Percentiles rank a stretch among this genome's conserved stretches.
Evolutionary conservation across 805 yeast species (phyloP).

Genomic region (Hanseniaspora lachancei): DNA sequence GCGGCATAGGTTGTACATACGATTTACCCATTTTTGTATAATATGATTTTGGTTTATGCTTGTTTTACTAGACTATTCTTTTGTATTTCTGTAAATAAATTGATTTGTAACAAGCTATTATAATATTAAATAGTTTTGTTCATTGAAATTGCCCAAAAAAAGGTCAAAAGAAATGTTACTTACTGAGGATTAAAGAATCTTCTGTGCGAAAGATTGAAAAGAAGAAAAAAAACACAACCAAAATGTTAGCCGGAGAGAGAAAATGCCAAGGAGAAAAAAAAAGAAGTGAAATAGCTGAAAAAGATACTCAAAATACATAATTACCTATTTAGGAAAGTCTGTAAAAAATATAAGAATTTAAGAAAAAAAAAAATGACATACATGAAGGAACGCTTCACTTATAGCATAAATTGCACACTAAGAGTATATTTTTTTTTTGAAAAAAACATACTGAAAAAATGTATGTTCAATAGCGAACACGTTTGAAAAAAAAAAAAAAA

Average conservation of each 20-base stretch:
- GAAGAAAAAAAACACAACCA: not conserved
- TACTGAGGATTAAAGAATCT: too few relatives aligned
- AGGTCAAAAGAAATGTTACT: not conserved
- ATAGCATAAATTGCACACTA: too few relatives aligned
- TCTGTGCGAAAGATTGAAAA: not conserved
- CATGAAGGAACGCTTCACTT: too few relatives aligned
- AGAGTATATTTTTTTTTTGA: too few relatives aligned
- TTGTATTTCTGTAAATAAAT: not conserved
- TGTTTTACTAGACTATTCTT: not conserved
- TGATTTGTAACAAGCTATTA: not conserved
- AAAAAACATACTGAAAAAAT: too few relatives aligned
- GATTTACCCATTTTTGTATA: conserved; percentile 32
- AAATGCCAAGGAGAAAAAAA: not conserved
- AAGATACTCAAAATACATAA: too few relatives aligned
- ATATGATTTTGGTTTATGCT: conserved; percentile 16
- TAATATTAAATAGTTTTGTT: too few relatives aligned
- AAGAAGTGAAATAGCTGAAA: too few relatives aligned
- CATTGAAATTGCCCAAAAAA: not conserved
- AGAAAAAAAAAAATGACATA: not conserved
- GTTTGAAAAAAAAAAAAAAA: too few relatives aligned
- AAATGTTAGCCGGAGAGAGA: not conserved
- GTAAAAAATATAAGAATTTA: not conserved
- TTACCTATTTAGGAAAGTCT: too few relatives aligned
- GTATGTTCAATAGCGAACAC: too few relatives aligned
- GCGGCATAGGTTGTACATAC: conserved; percentile 21